A percentile compares a stretch with the other conserved stretches of the same genome.
Conservation (phyloP, 257 asterid genomes). For the Henckelia pumila region DNA sequence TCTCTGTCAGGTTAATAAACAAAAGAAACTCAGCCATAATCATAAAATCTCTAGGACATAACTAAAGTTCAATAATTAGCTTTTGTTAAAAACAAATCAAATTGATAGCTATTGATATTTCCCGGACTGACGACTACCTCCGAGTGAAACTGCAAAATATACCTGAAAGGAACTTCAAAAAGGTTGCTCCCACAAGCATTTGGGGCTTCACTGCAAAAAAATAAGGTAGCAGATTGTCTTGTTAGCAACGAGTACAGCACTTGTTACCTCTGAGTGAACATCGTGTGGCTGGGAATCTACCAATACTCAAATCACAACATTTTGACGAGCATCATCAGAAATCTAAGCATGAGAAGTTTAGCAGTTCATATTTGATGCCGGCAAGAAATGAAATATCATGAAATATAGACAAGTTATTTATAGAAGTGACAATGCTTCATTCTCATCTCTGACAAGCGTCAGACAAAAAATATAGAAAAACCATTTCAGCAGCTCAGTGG, state of each 20-base stretch:
- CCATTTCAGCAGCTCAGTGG: neutral
- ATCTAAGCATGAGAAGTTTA: constrained; percentile 6
- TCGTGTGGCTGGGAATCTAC: constrained; percentile 1
- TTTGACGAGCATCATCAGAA: neutral
- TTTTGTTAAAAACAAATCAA: neutral
- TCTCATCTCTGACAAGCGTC: neutral
- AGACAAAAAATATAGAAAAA: neutral
- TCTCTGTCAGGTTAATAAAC: constrained; percentile 48
- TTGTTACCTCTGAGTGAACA: constrained; percentile 2
- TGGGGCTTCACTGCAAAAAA: constrained; percentile 83
- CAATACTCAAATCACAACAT: constrained; percentile 5
- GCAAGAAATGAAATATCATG: neutral
- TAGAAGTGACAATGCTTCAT: neutral
- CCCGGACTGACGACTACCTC: too few species aligned
- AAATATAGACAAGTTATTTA: neutral
- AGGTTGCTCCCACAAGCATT: constrained; percentile 81
- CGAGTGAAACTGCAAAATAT: constrained; percentile 18
- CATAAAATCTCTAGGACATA: constrained; percentile 9
- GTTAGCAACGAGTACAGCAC: constrained; percentile 15
- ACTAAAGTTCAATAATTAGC: neutral
- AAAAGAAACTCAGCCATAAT: constrained; percentile 15
- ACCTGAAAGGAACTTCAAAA: constrained; percentile 94
- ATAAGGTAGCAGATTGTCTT: constrained; percentile 23
- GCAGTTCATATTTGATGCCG: neutral
- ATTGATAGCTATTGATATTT: too few species aligned